phyloP scores from a whole-genome alignment of 495 filamentous ascomycete species.

The Endocarpon pusillum region DNA sequence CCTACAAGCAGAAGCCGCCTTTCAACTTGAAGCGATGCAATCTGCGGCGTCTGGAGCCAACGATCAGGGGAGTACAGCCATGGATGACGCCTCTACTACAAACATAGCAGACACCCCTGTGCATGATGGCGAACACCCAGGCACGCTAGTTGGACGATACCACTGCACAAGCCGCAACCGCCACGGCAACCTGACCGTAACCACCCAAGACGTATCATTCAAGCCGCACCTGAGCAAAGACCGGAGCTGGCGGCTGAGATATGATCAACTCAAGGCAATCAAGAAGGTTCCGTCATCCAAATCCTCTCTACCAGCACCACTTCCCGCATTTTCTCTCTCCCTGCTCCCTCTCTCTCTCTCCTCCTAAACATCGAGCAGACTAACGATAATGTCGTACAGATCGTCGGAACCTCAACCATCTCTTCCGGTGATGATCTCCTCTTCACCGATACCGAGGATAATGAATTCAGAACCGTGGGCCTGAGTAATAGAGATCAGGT shows the following conservation, averaged over 20 bases:
- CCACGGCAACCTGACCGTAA: too few species aligned
- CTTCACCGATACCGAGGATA: slow-evolving; percentile 1
- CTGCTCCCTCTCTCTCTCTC: too few species aligned
- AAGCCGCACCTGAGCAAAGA: too few species aligned
- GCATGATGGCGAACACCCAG: too few species aligned
- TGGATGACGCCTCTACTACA: not conserved
- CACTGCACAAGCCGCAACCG: too few species aligned
- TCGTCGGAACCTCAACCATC: too few species aligned
- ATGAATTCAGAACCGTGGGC: slow-evolving; percentile 3
- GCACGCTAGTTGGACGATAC: slow-evolving; percentile 5
- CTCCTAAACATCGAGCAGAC: too few species aligned
- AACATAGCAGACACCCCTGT: not conserved
- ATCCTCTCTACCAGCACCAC: too few species aligned
- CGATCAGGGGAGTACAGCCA: not conserved
- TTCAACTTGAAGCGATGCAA: slow-evolving; percentile 9
- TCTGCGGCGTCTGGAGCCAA: slow-evolving; percentile 1
- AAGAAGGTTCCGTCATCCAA: not conserved
- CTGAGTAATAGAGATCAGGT: slow-evolving; percentile 11
- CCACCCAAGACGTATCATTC: too few species aligned
- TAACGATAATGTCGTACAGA: too few species aligned
- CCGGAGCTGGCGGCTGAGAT: slow-evolving; percentile 4
- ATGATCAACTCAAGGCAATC: not conserved
- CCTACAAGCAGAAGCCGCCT: slow-evolving; percentile 1
- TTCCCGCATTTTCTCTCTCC: too few species aligned
- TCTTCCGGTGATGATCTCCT: slow-evolving; percentile 1